Evolutionary conservation across 2,329 filamentous ascomycete genomes (phyloP), one percentile per base, ranked within the genome.

Genomic region (Westerdykella ornata): DNA sequence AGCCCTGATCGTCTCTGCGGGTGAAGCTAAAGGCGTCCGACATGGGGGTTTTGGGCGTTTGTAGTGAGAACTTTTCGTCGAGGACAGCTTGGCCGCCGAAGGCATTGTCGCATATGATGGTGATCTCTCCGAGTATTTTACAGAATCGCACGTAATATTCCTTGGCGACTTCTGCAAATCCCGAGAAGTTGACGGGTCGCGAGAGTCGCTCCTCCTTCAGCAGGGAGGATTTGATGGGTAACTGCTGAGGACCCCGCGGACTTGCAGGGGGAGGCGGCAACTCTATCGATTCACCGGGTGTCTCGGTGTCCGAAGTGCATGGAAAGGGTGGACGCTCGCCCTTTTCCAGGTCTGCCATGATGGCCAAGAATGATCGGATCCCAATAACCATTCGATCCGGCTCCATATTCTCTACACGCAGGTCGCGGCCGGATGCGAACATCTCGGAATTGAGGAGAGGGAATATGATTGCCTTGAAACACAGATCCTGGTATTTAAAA

Each of bases 301-400:
- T 57, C 47, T 73, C 71, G 40, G 67, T 69, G 38, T 70, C 66
- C 48, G 74, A 80, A 9, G 80, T 77, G 35, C 82, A 79, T 1
- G 92, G 92, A 52, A 97, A 96, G 0, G 88, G 85, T 2, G 92
- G 92, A 48, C 81, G 76, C 37, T 89, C 84, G 18, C 84, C 83
- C 48, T 84, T 90, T 64, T 98, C 92, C 18, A 97, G 72, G 62
- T 98, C 92, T 0, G 85, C 78, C 80, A 98, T 90, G 52, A 97
- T 88, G 22, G 85, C 86, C 19, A 98, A 74, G 61, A 97, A 98
- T 3, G 92, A 86, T 48, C 88, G 80, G 48, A 98, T 98, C 2
- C 89, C 92, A 53, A 98, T 85, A n/a, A 97, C 90, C 69, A 96
- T 94, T 55, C 87, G 84, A 60, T 98, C 94, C 0, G 94, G 92